Evolutionary conservation across 2,329 filamentous ascomycete species (phyloP), one percentile per base, ranked within the genome.

Genomic region (Aciculosporium take): DNA sequence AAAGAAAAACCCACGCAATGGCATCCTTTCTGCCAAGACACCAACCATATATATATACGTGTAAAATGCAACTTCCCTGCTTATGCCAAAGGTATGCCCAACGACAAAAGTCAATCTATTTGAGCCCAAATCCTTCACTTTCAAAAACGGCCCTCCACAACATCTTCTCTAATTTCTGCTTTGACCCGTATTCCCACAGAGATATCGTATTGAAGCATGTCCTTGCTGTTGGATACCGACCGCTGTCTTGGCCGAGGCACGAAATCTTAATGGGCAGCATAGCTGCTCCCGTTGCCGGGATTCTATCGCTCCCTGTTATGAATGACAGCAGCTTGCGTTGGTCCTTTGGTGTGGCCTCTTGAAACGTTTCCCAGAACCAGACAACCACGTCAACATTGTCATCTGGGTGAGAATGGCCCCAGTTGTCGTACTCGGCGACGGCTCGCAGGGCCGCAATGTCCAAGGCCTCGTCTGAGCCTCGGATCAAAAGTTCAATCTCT

Each of bases 301-400:
- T 88, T 18, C 88, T 76, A 58, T 94, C 88, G 50, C 84, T 91
- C 9, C 87, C 86, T 0, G 88, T 94, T 49, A 95, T 81, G 56
- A 95, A 95, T 3, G 80, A 77, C 4, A 95, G 65, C 35, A 95
- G 66, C 56, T 80, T 83, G 25, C 86, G 72, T 59, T 94, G 88
- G 45, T 84, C 75, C 32, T 66, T 62, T 0, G 83, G 72, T 0
- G 67, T 62, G 0, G 84, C 79, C 27, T 67, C 65, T 48, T 76
- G 68, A 49, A 94, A 91, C 13, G 80, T 74, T 40, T 86, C 72
- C 88, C 88, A 95, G 63, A 95, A 94, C 87, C 87, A 95, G 31
- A 65, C 62, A 15, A 94, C 67, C 6, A 83, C 79, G 0, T 78
- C 74, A 42, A 88, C 80, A 0, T 59, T 62, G 8, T 76, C 71